phyloP scores from a whole-genome alignment of 2,329 filamentous ascomycete species.

The Endoconidiophora polonica region DNA sequence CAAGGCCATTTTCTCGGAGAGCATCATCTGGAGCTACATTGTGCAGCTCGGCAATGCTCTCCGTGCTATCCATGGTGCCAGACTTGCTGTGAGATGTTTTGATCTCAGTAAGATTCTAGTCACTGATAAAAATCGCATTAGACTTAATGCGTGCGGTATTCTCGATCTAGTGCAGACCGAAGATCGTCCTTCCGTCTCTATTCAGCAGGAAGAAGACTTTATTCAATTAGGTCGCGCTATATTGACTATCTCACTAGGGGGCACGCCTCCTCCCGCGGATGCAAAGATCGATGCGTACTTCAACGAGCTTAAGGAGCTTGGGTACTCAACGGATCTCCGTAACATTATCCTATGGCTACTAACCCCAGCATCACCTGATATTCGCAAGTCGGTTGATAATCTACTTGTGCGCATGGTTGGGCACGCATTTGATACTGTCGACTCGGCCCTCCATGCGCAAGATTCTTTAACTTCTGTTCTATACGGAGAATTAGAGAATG shows the following conservation, averaged over 20 bases:
- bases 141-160: slow-evolving; percentile 74
- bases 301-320: slow-evolving; percentile 59
- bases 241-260: slow-evolving; percentile 39
- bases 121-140: slow-evolving; percentile 77
- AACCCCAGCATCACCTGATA: slow-evolving; percentile 38
- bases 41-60: slow-evolving; percentile 81
- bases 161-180: slow-evolving; percentile 82
- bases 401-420: slow-evolving; percentile 64
- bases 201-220: slow-evolving; percentile 80
- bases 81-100: slow-evolving; percentile 71
- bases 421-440: slow-evolving; percentile 59
- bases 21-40: slow-evolving; percentile 77
- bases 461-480: slow-evolving; percentile 61
- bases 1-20: slow-evolving; percentile 43
- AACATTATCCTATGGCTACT: slow-evolving; percentile 73
- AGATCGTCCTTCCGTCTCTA: slow-evolving; percentile 44
- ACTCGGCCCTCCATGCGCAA: slow-evolving; percentile 61
- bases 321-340: slow-evolving; percentile 62
- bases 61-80: slow-evolving; percentile 65
- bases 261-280: background rate
- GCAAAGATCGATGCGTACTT: slow-evolving; percentile 27
- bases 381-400: slow-evolving; percentile 57
- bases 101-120: slow-evolving; percentile 78
- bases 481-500: slow-evolving; percentile 75
- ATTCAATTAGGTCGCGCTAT: slow-evolving; percentile 70